Percentiles rank a stretch among this genome's conserved stretches.
phyloP scores from a whole-genome alignment of 2,329 filamentous ascomycete genomes.

The Cytospora piceicola region DNA sequence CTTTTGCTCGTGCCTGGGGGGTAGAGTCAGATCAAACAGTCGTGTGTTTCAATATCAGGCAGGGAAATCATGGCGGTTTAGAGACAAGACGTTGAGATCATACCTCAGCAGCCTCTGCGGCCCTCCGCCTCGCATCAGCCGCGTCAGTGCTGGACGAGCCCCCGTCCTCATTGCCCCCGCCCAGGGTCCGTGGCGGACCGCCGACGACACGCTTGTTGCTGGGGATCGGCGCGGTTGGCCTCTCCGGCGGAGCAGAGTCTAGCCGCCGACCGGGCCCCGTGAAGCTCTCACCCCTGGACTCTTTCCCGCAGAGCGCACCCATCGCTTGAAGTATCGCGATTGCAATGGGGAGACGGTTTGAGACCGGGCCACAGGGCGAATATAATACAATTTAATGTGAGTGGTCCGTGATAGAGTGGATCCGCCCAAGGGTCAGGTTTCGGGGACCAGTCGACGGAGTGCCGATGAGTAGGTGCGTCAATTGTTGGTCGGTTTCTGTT shows the following conservation, averaged over 20 bases:
- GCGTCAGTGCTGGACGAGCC: slow-evolving; percentile 34
- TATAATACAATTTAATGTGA: neutral
- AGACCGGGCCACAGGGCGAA: neutral
- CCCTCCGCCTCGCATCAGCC: slow-evolving; percentile 64
- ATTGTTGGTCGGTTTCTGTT: neutral
- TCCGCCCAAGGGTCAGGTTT: too few species aligned
- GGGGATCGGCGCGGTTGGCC: slow-evolving; percentile 57
- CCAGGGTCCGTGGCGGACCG: slow-evolving; percentile 66
- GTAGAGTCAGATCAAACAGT: neutral
- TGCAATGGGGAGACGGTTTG: neutral
- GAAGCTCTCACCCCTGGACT: slow-evolving; percentile 65
- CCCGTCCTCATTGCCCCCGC: slow-evolving; percentile 48
- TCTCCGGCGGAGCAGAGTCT: slow-evolving; percentile 56
- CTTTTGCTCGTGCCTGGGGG: slow-evolving; percentile 69
- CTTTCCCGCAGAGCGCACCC: slow-evolving; percentile 87
- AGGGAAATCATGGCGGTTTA: neutral
- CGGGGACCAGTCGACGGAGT: too few species aligned
- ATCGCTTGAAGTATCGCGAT: slow-evolving; percentile 51
- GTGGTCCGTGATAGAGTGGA: too few species aligned
- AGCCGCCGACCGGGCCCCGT: slow-evolving; percentile 73
- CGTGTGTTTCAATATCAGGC: neutral
- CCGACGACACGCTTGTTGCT: slow-evolving; percentile 50
- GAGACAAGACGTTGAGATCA: neutral
- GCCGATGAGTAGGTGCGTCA: neutral
- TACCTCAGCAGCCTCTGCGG: slow-evolving; percentile 85